Conservation (phyloP, 2,329 filamentous ascomycete genomes). For the Aspergillus arachidicola region DNA sequence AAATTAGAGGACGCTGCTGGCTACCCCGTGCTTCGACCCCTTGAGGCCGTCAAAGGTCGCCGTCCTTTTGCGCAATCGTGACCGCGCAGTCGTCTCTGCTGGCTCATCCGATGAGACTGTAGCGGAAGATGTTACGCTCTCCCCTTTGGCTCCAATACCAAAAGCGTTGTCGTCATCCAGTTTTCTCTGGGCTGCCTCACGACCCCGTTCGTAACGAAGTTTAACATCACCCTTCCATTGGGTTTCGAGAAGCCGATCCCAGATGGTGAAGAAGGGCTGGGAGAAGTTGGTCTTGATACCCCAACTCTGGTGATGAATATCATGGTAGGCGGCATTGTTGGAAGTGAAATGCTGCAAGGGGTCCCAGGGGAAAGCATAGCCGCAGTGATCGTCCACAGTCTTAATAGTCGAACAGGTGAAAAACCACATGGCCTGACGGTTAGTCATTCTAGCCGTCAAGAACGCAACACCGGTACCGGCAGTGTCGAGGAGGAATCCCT, state of each 20-base stretch:
- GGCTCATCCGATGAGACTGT: conserved; percentile 30
- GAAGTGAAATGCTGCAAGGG: conserved; percentile 87
- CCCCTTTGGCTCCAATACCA: conserved; percentile 23
- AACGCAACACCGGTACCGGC: conserved; percentile 83
- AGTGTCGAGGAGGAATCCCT: conserved; percentile 92
- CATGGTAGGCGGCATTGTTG: conserved; percentile 96
- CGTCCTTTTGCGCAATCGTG: conserved; percentile 41
- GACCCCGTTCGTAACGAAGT: conserved; percentile 60
- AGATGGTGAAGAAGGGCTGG: conserved; percentile 78
- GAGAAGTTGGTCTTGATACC: conserved; percentile 76
- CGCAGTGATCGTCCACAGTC: conserved; percentile 96
- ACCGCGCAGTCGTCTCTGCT: conserved; percentile 27
- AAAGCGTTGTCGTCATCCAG: conserved; percentile 49
- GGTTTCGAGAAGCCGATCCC: conserved; percentile 81
- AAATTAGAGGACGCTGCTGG: conserved; percentile 44
- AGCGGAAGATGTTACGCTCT: conserved; percentile 25
- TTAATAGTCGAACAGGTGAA: conserved; percentile 90
- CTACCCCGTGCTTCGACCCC: conserved; percentile 40
- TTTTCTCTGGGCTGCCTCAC: conserved; percentile 59
- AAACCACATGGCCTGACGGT: conserved; percentile 84
- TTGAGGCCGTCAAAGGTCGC: conserved; percentile 36
- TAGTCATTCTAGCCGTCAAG: conserved; percentile 78
- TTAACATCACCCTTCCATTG: conserved; percentile 74
- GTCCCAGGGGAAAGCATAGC: conserved; percentile 94
- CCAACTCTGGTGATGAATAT: conserved; percentile 98